Conservation (phyloP, 108 stramenopile species). For the Cyclostephanos tholiformis region DNA sequence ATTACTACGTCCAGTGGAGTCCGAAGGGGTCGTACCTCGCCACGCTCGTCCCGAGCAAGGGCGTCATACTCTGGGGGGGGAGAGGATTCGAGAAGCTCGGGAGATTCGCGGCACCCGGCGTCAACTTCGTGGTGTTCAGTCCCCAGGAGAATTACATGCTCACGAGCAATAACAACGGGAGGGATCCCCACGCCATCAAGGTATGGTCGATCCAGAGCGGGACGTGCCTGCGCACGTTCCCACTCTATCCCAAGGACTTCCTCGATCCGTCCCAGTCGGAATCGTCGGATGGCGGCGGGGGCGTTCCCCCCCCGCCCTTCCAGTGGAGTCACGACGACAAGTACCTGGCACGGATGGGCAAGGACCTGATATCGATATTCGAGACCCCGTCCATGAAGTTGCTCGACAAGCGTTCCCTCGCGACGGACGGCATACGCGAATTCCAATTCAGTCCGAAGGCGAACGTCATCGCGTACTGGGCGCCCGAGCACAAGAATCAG, state of each 20-base stretch:
- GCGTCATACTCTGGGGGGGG: conserved; percentile 96
- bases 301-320: conserved; percentile 80
- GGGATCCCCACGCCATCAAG: conserved; percentile 85
- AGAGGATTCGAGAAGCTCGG: conserved; percentile 85
- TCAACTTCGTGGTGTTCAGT: conserved; percentile 77
- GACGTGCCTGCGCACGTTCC: conserved; percentile 83
- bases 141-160: conserved; percentile 90
- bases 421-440: conserved; percentile 89
- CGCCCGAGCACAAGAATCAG: conserved; percentile 90
- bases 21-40: conserved; percentile 93
- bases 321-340: conserved; percentile 94
- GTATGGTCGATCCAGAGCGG: conserved; percentile 90
- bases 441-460: conserved; percentile 95
- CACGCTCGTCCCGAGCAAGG: conserved; percentile 88
- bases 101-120: conserved; percentile 89
- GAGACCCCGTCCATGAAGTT: conserved; percentile 90
- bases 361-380: conserved; percentile 90
- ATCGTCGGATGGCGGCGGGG: conserved; percentile 4
- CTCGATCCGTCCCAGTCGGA: conserved; percentile 39
- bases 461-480: conserved; percentile 95
- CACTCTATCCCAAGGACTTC: conserved; percentile 69
- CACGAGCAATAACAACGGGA: conserved; percentile 80
- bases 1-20: conserved; percentile 93
- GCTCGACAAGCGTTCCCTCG: conserved; percentile 88
- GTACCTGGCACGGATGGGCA: conserved; percentile 94